phyloP scores from a whole-genome alignment of 305 asterid genomes.

The Fraxinus platypoda region DNA sequence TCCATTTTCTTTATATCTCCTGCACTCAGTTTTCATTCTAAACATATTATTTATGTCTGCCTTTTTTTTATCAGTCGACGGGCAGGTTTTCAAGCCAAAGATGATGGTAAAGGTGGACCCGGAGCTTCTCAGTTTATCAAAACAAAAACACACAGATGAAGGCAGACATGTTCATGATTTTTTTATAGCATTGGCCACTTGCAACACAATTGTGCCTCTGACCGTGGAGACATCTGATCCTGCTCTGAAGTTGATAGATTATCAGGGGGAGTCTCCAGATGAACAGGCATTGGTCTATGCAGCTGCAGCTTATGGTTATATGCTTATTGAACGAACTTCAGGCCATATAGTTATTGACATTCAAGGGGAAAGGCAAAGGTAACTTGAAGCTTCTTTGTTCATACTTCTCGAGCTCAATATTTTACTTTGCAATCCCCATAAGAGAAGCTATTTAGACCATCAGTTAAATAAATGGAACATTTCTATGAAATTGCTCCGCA shows the following conservation, averaged over 20 bases:
- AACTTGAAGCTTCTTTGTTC: conserved; percentile 24
- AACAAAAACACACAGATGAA: conserved; percentile 47
- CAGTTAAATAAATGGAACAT: background rate
- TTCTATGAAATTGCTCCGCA: background rate
- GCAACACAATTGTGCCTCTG: conserved; percentile 96
- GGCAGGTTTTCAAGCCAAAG: conserved; percentile 69
- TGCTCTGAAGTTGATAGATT: conserved; percentile 67
- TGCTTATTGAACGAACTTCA: conserved; percentile 93
- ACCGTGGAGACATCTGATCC: conserved; percentile 78
- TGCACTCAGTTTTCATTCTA: conserved; percentile 10
- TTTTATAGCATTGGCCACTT: conserved; percentile 90
- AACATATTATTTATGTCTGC: conserved; percentile 15
- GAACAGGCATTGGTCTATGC: conserved; percentile 98
- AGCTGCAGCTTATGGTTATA: conserved; percentile 90
- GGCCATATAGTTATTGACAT: conserved; percentile 83
- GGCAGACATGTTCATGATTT: conserved; percentile 63
- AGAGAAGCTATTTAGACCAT: background rate
- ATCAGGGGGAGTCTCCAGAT: conserved; percentile 99
- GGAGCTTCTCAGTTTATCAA: conserved; percentile 59
- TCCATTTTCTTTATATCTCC: background rate
- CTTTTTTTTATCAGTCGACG: conserved; percentile 55
- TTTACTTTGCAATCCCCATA: background rate
- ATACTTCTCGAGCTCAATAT: background rate
- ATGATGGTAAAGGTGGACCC: conserved; percentile 68
- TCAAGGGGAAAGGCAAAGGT: conserved; percentile 93